These are phyloP conservation scores for Brassica cretica DNA, from an alignment of 345 rosid species.

Conservation along the genomic window DNA sequence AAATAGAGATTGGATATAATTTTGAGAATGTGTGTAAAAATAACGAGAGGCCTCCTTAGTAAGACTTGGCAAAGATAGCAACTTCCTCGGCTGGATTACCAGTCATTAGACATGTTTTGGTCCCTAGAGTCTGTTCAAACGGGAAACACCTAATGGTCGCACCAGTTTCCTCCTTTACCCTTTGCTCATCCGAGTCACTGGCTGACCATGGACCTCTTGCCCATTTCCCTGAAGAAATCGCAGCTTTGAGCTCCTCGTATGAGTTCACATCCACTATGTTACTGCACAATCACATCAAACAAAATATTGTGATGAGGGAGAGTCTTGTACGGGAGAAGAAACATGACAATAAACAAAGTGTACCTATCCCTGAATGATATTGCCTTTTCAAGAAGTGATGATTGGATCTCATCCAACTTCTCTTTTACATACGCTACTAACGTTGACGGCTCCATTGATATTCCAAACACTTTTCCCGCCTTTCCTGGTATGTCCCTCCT, in stretches of 20 bases:
- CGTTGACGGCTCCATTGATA: slow-evolving; percentile 76
- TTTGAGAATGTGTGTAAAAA: neutral
- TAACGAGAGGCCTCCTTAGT: slow-evolving; percentile 32
- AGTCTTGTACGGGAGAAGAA: neutral
- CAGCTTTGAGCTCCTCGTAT: slow-evolving; percentile 76
- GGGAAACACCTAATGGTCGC: slow-evolving; percentile 94
- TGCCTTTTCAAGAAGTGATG: slow-evolving; percentile 70
- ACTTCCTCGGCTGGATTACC: slow-evolving; percentile 79
- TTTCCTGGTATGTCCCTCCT: slow-evolving; percentile 95
- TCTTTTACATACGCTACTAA: slow-evolving; percentile 76
- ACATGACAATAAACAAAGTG: slow-evolving; percentile 25
- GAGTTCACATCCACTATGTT: slow-evolving; percentile 86
- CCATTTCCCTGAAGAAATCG: slow-evolving; percentile 84
- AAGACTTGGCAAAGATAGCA: slow-evolving; percentile 88
- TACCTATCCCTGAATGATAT: slow-evolving; percentile 80
- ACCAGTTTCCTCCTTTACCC: slow-evolving; percentile 93
- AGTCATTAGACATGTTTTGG: slow-evolving; percentile 79
- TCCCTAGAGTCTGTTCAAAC: slow-evolving; percentile 67
- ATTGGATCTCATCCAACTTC: slow-evolving; percentile 87
- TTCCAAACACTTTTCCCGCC: slow-evolving; percentile 87
- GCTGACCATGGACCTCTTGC: slow-evolving; percentile 98
- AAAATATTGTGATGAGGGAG: neutral
- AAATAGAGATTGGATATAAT: neutral
- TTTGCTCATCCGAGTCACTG: slow-evolving; percentile 72
- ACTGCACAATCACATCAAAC: slow-evolving; percentile 47